Conservation (phyloP, 768 basidiomycete species). For the Trametes punicea region DNA sequence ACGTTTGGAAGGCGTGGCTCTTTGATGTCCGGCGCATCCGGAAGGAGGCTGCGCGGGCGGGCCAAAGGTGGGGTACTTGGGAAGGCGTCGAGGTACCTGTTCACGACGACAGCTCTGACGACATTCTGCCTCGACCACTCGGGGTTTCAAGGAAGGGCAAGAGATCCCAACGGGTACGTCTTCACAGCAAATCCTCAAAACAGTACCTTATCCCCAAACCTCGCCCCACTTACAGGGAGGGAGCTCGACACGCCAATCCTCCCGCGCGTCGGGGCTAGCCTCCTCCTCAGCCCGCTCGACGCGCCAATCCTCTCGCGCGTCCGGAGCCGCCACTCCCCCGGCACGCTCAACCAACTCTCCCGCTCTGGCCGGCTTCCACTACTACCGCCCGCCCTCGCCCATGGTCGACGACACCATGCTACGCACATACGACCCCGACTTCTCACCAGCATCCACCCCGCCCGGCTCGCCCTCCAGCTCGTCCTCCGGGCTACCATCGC, state of each 20-base stretch:
- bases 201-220: not conserved
- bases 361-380: not conserved
- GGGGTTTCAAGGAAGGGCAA: not conserved
- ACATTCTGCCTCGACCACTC: not conserved
- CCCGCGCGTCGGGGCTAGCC: not conserved
- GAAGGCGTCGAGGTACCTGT: not conserved
- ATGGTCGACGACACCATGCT: constrained; percentile 7
- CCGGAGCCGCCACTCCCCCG: not conserved
- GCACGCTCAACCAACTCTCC: not conserved
- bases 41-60: constrained; percentile 3
- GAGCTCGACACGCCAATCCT: not conserved
- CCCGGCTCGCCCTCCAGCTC: constrained; percentile 39
- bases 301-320: not conserved
- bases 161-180: not conserved
- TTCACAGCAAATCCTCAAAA: not conserved
- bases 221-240: not conserved
- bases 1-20: constrained; percentile 46
- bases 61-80: constrained; percentile 10
- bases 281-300: not conserved
- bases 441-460: constrained; percentile 48
- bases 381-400: not conserved
- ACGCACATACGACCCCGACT: constrained; percentile 50
- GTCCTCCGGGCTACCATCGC: constrained; percentile 26
- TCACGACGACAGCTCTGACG: not conserved
- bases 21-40: not conserved